Conservation (phyloP, 345 rosid species). For the Citrus glauca region DNA sequence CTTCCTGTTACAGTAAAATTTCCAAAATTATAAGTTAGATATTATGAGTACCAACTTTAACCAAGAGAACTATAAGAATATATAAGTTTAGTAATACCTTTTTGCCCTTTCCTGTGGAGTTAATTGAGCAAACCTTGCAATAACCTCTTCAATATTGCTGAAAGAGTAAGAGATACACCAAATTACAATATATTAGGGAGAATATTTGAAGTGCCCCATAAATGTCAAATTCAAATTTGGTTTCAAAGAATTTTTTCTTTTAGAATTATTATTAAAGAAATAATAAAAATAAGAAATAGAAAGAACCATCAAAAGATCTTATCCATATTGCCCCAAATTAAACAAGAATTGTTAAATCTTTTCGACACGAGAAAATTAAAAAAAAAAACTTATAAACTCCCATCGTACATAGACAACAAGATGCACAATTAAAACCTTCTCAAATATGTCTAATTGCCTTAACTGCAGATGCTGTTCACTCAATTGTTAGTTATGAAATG, state of each 20-base stretch:
- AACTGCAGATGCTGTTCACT: not conserved
- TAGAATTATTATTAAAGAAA: not conserved
- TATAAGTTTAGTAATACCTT: slow-evolving; percentile 33
- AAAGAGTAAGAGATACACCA: slow-evolving; percentile 12
- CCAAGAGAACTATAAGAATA: slow-evolving; percentile 6
- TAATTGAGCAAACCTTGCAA: slow-evolving; percentile 68
- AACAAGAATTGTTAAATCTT: not conserved
- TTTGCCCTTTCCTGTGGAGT: slow-evolving; percentile 92
- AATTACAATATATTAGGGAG: not conserved
- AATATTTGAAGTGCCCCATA: not conserved
- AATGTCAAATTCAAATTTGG: not conserved
- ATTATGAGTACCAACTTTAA: slow-evolving; percentile 2
- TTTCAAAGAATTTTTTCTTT: not conserved
- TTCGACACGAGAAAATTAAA: not conserved
- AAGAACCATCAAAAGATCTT: not conserved
- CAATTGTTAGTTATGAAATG: not conserved
- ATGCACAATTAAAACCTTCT: not conserved
- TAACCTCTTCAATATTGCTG: slow-evolving; percentile 74
- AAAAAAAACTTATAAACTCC: not conserved
- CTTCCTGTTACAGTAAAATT: slow-evolving; percentile 54
- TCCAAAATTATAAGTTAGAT: slow-evolving; percentile 13
- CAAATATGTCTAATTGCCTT: not conserved
- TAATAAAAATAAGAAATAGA: not conserved
- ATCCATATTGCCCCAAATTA: not conserved
- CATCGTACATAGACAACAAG: not conserved